Conservation (phyloP, 2,329 filamentous ascomycete genomes). For the Epichloe elymi region DNA sequence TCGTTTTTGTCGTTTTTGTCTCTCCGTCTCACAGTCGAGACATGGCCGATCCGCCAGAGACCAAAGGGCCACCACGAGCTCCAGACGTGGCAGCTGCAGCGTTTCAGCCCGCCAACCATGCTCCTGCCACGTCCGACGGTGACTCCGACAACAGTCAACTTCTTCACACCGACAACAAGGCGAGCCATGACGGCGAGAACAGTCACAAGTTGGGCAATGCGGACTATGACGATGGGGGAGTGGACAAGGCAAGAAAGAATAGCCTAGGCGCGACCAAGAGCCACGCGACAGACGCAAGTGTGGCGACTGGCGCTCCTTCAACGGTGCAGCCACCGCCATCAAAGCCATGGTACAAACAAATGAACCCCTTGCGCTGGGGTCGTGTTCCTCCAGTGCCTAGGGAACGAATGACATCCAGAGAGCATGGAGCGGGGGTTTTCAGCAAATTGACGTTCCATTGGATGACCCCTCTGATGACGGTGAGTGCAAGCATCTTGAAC, state of each 20-base stretch:
- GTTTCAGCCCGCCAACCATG: slow-evolving; percentile 12
- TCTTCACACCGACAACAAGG: not conserved
- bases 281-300: slow-evolving; percentile 40
- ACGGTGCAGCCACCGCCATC: slow-evolving; percentile 18
- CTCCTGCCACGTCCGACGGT: not conserved
- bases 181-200: not conserved
- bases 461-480: slow-evolving; percentile 82
- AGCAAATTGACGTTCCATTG: slow-evolving; percentile 74
- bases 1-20: not conserved
- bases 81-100: slow-evolving; percentile 17
- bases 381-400: slow-evolving; percentile 40
- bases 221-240: slow-evolving; percentile 2
- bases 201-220: slow-evolving; percentile 8
- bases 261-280: slow-evolving; percentile 28
- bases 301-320: slow-evolving; percentile 29
- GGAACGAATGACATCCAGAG: slow-evolving; percentile 43
- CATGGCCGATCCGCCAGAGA: slow-evolving; percentile 17
- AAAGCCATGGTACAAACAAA: slow-evolving; percentile 46
- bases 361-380: slow-evolving; percentile 51
- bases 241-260: not conserved
- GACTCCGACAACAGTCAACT: not conserved
- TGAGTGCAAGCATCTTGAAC: slow-evolving; percentile 22
- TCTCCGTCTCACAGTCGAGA: not conserved
- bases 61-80: slow-evolving; percentile 14
- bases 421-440: slow-evolving; percentile 61